Base-by-base conservation (phyloP, 768 basidiomycete species). In the Tylopilus subfusipes region DNA sequence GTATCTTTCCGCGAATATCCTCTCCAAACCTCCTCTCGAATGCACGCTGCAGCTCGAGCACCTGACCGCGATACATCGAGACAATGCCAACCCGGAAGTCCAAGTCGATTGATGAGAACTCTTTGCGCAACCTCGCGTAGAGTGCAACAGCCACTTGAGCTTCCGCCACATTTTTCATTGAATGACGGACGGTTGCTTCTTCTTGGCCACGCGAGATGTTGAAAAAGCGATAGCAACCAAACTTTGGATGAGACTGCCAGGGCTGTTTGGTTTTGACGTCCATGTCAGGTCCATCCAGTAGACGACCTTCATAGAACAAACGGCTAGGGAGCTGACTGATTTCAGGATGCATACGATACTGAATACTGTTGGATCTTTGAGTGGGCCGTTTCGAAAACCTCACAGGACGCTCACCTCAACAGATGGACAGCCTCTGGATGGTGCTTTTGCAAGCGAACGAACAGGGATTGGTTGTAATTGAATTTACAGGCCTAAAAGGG, bases 331-430 rank as follows among this genome's bases (percentile, higher is more conserved):
- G 80, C 48, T 76, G 76, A 57, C 93, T 96, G 66, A 98, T 98
- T 48, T 91, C 86, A 2, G 96, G 96, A 67, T 99, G 95, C 97
- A 99, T 99, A 60, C 97, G 95, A 68, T 99, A 99, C 73, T 99
- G 97, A 39, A 99, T 98, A 62, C 96, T 98, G 54, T 55, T 33
- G 55, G 22, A 42, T 22, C 46, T 27, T 49, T 56, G 29, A 22
- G 47, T 10, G 14, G 6, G 12, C 39, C 55, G 13, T 22, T 52
- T 27, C 19, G 33, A 49, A 30, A 51, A 14, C 36, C 10, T 45
- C 44, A 11, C 4, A n/a, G 6, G 27, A 27, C 13, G 58, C 75
- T 54, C 61, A 90, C 94, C 91, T 96, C 43, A 99, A 73, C 1
- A 99, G 78, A 71, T 98, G 93, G 38, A 96, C 90, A 19, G 89